Percentiles rank a stretch among this genome's conserved stretches.
These are phyloP conservation scores for Penicillium sp. DNA, from an alignment of 2,329 filamentous ascomycete species.

Conservation along the genomic window DNA sequence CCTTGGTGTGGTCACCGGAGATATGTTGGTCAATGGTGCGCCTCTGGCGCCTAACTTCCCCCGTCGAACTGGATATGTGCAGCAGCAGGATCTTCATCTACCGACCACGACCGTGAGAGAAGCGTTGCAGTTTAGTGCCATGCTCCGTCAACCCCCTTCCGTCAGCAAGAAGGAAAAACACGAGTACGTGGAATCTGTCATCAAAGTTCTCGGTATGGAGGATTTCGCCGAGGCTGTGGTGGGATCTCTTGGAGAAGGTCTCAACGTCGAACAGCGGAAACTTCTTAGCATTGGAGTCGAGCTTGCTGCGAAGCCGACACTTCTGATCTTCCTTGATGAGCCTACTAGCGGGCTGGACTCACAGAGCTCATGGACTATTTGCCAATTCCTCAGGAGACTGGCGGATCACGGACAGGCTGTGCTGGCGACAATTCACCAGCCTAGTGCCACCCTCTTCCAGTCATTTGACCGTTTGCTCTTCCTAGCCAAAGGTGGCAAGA, in stretches of 20 bases:
- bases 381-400: constrained; percentile 78
- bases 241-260: constrained; percentile 76
- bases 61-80: constrained; percentile 53
- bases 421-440: constrained; percentile 91
- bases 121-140: constrained; percentile 77
- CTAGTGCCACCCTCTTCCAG: constrained; percentile 85
- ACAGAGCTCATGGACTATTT: constrained; percentile 87
- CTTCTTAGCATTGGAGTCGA: constrained; percentile 90
- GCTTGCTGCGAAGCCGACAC: constrained; percentile 79
- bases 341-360: constrained; percentile 84
- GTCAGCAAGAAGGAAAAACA: constrained; percentile 71
- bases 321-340: constrained; percentile 87
- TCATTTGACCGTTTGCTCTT: constrained; percentile 66
- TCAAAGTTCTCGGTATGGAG: constrained; percentile 82
- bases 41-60: constrained; percentile 44
- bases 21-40: constrained; percentile 75
- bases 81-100: constrained; percentile 86
- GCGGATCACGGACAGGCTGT: constrained; percentile 84
- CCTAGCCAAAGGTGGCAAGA: constrained; percentile 61
- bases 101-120: constrained; percentile 82
- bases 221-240: constrained; percentile 85
- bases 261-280: constrained; percentile 61
- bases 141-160: constrained; percentile 76
- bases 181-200: constrained; percentile 82
- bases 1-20: constrained; percentile 81